phyloP scores from a whole-genome alignment of 306 rosid genomes.

The Alnus glutinosa region DNA sequence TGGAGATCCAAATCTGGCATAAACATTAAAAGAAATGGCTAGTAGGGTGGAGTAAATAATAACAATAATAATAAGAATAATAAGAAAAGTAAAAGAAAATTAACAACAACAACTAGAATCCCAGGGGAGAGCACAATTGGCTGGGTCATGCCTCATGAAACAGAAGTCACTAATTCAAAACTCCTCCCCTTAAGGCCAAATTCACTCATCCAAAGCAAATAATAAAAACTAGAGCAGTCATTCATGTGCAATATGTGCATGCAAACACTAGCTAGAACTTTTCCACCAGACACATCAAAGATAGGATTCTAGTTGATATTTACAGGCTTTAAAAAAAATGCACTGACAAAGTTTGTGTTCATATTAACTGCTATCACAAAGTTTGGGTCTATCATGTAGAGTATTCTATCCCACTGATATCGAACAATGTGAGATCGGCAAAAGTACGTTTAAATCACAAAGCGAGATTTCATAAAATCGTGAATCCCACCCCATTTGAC shows the following conservation, averaged over 20 bases:
- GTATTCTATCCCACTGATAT: neutral
- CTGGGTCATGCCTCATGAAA: neutral
- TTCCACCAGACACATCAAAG: conserved; percentile 13
- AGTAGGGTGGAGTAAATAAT: neutral
- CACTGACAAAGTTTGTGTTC: neutral
- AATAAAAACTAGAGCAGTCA: conserved; percentile 4
- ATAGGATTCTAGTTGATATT: neutral
- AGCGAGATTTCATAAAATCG: neutral
- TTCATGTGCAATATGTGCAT: conserved; percentile 1
- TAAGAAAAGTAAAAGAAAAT: neutral
- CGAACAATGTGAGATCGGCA: neutral
- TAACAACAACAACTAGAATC: neutral
- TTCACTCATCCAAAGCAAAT: neutral
- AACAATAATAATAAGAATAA: neutral
- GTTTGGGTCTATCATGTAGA: neutral
- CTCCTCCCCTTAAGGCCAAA: neutral
- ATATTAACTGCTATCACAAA: neutral
- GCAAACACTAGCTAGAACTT: neutral
- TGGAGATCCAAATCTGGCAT: conserved; percentile 62
- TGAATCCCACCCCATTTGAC: neutral
- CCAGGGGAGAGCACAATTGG: neutral
- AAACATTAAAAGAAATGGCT: conserved; percentile 17
- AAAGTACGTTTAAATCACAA: neutral
- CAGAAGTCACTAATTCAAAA: neutral
- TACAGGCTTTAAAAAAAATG: neutral